Base-by-base conservation (phyloP, 75 land plant genomes). In the Larix kaempferi region DNA sequence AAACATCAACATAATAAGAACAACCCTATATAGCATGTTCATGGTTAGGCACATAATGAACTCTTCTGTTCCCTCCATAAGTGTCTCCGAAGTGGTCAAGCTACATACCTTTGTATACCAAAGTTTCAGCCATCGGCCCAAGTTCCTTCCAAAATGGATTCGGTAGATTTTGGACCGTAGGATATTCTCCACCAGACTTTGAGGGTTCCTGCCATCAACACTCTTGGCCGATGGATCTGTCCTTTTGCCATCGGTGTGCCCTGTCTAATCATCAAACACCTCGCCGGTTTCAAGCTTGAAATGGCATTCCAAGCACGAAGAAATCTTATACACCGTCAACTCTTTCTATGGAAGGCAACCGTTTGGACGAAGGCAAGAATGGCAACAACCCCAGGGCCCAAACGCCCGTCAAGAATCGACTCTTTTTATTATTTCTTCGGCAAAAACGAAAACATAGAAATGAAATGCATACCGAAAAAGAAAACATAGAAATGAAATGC, bases 51-150 rank as follows among this genome's bases (percentile, higher is more conserved):
- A 96, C 87, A 94, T 86, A 78, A 96, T 94, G 89, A 56, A 98
- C 93, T 84, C 85, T 86, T 16, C 98, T 83, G 74, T 85, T 96
- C 52, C 99, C 99, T 15, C 98, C 99, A 82, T 64, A 88, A 67
- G 97, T 96, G 12, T 98, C 93, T 27, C 97, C 95, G 73, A 96
- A 76, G 74, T 92, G 92, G 79, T 92, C 95, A 76, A 96, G 78
- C 86, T 96, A 97, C 99, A 94, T 96, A 77, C 98, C 97, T 84
- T 97, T 94, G 79, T 97, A 93, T 56, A 94, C 98, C n/a, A 97
- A 82, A 1, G 98, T 97, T 86, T 97, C 99, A 52, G 95, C 98
- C 35, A 95, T 93, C 54, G 92, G 86, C 2, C 97, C 99, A 74
- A 96, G 90, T 84, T 96, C 95, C 84, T 96, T 96, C 99, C 99